These are phyloP conservation scores for Diutina pseudorugosa DNA, from an alignment of 1,139 yeast genomes.

Conservation along the genomic window DNA sequence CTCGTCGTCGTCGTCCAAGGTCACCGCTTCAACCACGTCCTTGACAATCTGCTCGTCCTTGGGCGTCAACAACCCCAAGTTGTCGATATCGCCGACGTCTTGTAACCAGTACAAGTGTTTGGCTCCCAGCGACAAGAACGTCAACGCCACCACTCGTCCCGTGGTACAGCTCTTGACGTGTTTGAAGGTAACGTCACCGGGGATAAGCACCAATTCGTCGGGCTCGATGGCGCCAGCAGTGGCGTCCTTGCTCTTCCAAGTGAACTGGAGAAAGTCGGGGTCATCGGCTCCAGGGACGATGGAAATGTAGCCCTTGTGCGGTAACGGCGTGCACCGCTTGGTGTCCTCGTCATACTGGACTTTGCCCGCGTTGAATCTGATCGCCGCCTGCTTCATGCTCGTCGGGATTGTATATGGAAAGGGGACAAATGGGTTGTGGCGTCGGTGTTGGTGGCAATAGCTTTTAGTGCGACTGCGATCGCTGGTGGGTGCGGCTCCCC, in stretches of 20 bases:
- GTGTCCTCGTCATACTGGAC: constrained; percentile 64
- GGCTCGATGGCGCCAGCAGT: constrained; percentile 29
- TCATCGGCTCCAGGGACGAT: constrained; percentile 53
- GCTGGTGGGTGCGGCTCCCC: too few relatives aligned
- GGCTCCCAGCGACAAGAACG: constrained; percentile 75
- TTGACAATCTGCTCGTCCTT: constrained; percentile 46
- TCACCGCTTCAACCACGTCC: constrained; percentile 43
- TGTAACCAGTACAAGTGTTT: constrained; percentile 88
- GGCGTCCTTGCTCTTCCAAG: constrained; percentile 28
- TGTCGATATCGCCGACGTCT: constrained; percentile 49
- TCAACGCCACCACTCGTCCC: constrained; percentile 78
- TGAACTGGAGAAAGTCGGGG: constrained; percentile 29
- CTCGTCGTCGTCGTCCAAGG: constrained; percentile 28
- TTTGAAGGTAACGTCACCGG: constrained; percentile 85
- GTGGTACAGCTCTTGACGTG: constrained; percentile 63
- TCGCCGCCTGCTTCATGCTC: not conserved
- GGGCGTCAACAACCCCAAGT: constrained; percentile 48
- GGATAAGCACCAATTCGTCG: constrained; percentile 71
- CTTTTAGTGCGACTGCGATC: too few relatives aligned
- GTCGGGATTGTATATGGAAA: not conserved
- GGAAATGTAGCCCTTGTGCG: constrained; percentile 63
- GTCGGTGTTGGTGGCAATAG: not conserved
- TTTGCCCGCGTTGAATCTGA: constrained; percentile 69
- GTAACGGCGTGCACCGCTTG: constrained; percentile 60
- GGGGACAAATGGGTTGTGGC: not conserved